Base-by-base conservation (phyloP, 1,284 basidiomycete genomes). In the Peniophora sp. region DNA sequence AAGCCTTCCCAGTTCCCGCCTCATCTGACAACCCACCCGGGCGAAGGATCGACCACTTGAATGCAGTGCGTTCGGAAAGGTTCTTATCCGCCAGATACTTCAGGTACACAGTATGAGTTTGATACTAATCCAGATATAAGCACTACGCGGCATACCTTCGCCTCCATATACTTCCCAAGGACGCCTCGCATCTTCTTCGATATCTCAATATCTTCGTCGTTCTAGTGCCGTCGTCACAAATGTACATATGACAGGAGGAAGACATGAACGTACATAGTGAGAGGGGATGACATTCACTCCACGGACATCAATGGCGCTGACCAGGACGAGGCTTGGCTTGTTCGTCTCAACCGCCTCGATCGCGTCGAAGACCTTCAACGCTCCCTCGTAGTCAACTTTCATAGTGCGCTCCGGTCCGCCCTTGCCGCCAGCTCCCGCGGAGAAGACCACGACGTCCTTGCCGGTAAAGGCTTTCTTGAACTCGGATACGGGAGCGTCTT, bases 331-430 rank as follows among this genome's bases (percentile, higher is more conserved):
- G 24, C 75, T 65, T 19, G 82, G 82, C 52, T 73, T 74, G 6
- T 66, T 57, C 1, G 73, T 69, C 34, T 71, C 60, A 0, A 79
- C 69, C 2, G 57, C 64, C 59, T 87, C 83, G 53, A 89, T 72
- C 0, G 84, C 86, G 58, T 88, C 83, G 59, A 82, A 89, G 0
- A 85, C 77, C 64, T 87, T 88, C 50, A 88, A 58, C 0, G 85
- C 84, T 2, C 83, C 86, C 48, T 82, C 77, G 59, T 81, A 80
- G 62, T 90, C 88, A 10, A 90, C 85, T 22, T 72, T 73, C 56
- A 77, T 77, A 1, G 81, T 86, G 32, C 85, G 67, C 53, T 85
- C 82, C 10, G 71, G 65, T 0, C 78, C 72, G 57, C 82, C 85
- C 58, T 83, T 83, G 0, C 83, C 83, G 0, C 84, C 85, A 0